A percentile compares a stretch with the other conserved stretches of the same genome.
Conservation (phyloP, 176 grass and related monocot genomes). For the Triticum urartu region DNA sequence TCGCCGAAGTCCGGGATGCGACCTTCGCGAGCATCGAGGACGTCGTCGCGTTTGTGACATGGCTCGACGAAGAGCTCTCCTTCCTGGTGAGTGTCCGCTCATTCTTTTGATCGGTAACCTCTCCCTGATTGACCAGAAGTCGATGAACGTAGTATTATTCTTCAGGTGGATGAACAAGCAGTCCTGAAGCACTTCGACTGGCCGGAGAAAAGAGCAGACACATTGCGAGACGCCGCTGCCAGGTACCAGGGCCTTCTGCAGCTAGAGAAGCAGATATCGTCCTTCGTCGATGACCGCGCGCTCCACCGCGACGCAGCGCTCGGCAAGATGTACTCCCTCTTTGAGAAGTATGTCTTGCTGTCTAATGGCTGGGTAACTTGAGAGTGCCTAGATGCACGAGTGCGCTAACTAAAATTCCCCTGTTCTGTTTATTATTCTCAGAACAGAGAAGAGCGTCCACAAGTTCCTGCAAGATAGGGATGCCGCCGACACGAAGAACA, state of each 20-base stretch:
- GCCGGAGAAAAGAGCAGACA: conserved; percentile 55
- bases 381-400: neutral
- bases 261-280: conserved; percentile 53
- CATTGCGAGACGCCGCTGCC: conserved; percentile 51
- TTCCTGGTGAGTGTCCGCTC: conserved; percentile 41
- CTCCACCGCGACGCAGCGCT: conserved; percentile 54
- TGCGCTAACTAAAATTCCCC: neutral
- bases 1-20: neutral
- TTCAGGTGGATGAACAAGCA: conserved; percentile 59
- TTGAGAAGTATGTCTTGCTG: conserved; percentile 47
- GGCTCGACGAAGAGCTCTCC: conserved; percentile 81
- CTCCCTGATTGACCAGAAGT: neutral
- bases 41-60: conserved; percentile 56
- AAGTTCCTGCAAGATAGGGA: conserved; percentile 19
- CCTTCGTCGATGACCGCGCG: conserved; percentile 52
- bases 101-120: neutral
- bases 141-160: neutral
- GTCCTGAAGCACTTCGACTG: conserved; percentile 82
- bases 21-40: conserved; percentile 44
- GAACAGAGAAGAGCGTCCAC: conserved; percentile 64
- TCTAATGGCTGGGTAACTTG: neutral
- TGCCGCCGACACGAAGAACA: conserved; percentile 37
- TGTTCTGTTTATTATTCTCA: conserved; percentile 3
- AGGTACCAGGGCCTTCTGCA: conserved; percentile 57
- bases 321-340: conserved; percentile 68